These are phyloP conservation scores for Lathyrus oleraceus DNA, from an alignment of 306 rosid genomes.

Conservation along the genomic window DNA sequence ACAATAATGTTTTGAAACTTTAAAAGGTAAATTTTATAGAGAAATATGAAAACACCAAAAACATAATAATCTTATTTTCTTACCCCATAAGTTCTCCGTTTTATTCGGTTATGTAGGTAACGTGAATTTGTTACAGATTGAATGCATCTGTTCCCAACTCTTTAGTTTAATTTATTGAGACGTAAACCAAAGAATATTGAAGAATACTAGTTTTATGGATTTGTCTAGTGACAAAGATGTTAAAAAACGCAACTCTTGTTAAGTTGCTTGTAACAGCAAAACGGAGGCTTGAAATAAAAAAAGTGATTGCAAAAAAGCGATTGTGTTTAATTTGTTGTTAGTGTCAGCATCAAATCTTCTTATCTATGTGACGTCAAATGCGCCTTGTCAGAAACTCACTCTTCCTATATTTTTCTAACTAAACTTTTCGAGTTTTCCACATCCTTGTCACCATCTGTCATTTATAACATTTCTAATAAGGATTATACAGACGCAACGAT, in stretches of 20 bases:
- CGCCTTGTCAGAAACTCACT: conserved; percentile 72
- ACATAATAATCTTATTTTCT: neutral
- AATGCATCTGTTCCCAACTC: neutral
- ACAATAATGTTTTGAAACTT: neutral
- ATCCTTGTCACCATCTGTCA: neutral
- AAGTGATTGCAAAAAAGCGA: neutral
- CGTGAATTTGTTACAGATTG: conserved; percentile 2
- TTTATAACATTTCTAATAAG: no score
- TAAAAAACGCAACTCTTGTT: conserved; percentile 22
- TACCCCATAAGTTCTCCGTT: neutral
- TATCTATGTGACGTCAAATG: conserved; percentile 35
- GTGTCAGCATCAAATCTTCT: conserved; percentile 18
- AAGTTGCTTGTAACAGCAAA: conserved; percentile 3
- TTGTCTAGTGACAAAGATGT: neutral
- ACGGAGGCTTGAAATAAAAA: neutral
- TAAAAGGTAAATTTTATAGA: neutral
- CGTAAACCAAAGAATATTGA: neutral
- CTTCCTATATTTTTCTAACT: neutral
- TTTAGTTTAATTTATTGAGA: neutral
- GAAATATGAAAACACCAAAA: neutral
- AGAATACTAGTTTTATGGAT: neutral
- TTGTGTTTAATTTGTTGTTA: neutral
- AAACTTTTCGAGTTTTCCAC: neutral
- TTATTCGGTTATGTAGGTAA: neutral
- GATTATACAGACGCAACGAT: no score